Evolutionary conservation across 352 stramenopile genomes (phyloP).

Genomic region (Globisporangium barbulae): DNA sequence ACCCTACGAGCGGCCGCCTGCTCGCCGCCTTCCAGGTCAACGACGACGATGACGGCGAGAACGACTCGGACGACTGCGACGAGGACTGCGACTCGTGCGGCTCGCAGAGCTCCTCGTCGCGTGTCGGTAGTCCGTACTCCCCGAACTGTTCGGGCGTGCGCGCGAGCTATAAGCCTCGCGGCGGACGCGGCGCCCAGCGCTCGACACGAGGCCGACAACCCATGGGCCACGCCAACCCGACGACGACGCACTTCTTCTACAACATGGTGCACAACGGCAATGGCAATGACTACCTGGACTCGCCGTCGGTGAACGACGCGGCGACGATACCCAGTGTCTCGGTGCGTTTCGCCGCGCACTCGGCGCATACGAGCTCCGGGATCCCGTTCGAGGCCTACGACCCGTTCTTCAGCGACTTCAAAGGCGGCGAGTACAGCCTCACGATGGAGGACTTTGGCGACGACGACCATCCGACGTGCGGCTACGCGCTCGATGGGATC

Average conservation of each 20-base stretch:
- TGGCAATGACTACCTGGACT: background rate
- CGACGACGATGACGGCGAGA: conserved; percentile 11
- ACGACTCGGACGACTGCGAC: conserved; percentile 9
- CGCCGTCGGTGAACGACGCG: background rate
- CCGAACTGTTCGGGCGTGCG: background rate
- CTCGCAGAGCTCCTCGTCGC: conserved; percentile 13
- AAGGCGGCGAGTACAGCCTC: conserved; percentile 33
- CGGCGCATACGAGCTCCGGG: background rate
- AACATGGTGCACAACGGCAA: conserved; percentile 14
- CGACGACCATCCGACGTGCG: conserved; percentile 44
- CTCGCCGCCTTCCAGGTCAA: conserved; percentile 10
- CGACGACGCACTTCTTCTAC: conserved; percentile 13
- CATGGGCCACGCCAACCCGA: background rate
- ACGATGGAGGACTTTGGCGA: conserved; percentile 50
- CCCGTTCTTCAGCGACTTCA: conserved; percentile 42
- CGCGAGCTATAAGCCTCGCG: conserved; percentile 7
- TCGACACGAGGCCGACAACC: conserved; percentile 2
- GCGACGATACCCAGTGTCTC: conserved; percentile 15
- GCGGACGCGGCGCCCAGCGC: background rate
- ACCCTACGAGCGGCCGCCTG: conserved; percentile 12
- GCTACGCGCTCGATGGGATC: conserved; percentile 46
- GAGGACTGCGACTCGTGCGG: conserved; percentile 15
- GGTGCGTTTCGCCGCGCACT: conserved; percentile 36
- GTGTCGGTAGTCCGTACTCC: conserved; percentile 11
- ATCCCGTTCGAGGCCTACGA: conserved; percentile 36